phyloP scores from a whole-genome alignment of 2,329 filamentous ascomycete species.

The Graphium sp. region DNA sequence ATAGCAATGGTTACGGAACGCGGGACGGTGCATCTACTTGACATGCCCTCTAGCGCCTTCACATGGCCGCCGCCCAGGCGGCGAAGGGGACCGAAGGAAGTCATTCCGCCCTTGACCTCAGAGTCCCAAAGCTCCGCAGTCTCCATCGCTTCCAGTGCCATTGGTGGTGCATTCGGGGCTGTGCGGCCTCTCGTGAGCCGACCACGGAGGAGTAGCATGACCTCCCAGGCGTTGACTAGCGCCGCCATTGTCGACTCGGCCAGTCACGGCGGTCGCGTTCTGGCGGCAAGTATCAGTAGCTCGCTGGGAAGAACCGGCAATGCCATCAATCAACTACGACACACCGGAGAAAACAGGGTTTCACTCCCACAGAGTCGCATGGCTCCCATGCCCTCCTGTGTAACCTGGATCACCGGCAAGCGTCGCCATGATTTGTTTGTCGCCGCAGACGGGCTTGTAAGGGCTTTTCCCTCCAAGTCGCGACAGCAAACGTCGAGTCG shows the following conservation, averaged over 20 bases:
- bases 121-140: slow-evolving; percentile 39
- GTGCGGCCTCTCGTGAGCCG: slow-evolving; percentile 42
- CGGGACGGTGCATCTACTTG: slow-evolving; percentile 86
- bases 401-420: slow-evolving; percentile 47
- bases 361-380: slow-evolving; percentile 42
- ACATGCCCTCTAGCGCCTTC: slow-evolving; percentile 68
- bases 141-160: slow-evolving; percentile 52
- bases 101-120: slow-evolving; percentile 22
- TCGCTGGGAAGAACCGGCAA: slow-evolving; percentile 60
- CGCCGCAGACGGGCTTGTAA: slow-evolving; percentile 47
- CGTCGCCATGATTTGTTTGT: slow-evolving; percentile 47
- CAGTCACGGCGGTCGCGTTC: slow-evolving; percentile 53
- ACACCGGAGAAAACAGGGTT: slow-evolving; percentile 60
- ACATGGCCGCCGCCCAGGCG: slow-evolving; percentile 67
- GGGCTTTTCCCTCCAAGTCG: slow-evolving; percentile 45
- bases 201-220: slow-evolving; percentile 33
- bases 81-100: slow-evolving; percentile 24
- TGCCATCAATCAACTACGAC: slow-evolving; percentile 52
- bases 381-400: slow-evolving; percentile 39
- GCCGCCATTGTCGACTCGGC: slow-evolving; percentile 27
- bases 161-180: slow-evolving; percentile 54
- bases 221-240: slow-evolving; percentile 7
- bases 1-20: slow-evolving; percentile 83
- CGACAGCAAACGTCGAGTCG: slow-evolving; percentile 33
- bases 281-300: slow-evolving; percentile 58